Base-by-base conservation (phyloP, 176 grass and related monocot genomes). In the Oryza coarctata region DNA sequence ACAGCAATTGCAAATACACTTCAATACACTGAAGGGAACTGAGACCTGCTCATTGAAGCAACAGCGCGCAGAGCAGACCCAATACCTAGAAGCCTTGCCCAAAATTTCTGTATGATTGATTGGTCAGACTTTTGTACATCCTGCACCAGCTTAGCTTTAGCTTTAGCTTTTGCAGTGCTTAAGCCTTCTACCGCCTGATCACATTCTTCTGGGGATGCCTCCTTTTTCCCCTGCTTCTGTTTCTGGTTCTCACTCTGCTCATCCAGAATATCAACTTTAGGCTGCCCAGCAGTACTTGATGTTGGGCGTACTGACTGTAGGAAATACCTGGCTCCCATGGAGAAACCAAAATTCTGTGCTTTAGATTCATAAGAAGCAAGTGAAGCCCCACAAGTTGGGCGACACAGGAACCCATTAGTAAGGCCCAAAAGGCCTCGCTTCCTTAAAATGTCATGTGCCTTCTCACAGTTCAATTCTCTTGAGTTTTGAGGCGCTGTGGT, bases 21-120 rank as follows among this genome's bases (percentile, higher is more conserved):
- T 68, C 32, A 29, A 66, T 74, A 73, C 71, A 44, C 55, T 71
- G 38, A 84, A 27, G 30, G 41, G 43, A 58, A 65, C 20, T 38
- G 78, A 80, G 68, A 98, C 92, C 95, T 98, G 95, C 95, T 95
- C 90, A 93, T 95, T 33, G 92, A 94, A 94, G 90, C 88, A 87
- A 94, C 64, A 71, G 83, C 82, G 83, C 79, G 86, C 63, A 93
- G 70, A 64, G 92, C 92, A 82, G 95, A 90, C 22, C 90, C 96
- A 83, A 95, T 88, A 26, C 92, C 90, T 31, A 95, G 83, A 84
- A 98, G 57, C 27, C 27, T 90, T 63, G 93, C 88, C 93, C 90
- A 91, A 17, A 98, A 71, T 76, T 88, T 91, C 6, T 88, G 75
- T 71, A 85, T 69, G 33, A 91, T 65, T 50, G 92, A 90, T 41